phyloP scores from a whole-genome alignment of 495 filamentous ascomycete species.

The Cryomyces antarcticus region DNA sequence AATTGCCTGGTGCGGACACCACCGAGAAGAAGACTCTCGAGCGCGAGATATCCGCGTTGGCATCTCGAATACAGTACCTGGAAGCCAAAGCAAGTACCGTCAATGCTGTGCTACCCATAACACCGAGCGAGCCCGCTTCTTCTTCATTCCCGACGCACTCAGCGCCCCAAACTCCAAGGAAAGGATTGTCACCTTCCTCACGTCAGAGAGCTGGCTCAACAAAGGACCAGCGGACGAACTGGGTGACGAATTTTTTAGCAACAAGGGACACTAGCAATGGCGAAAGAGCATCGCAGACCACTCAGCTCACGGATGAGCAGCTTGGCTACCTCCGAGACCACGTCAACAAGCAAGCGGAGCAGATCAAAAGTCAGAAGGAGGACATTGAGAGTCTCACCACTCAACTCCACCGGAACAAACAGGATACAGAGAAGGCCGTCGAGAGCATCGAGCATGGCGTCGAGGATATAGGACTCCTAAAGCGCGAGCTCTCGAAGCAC shows the following conservation, averaged over 20 bases:
- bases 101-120: conserved; percentile 20
- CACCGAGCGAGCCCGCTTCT: conserved; percentile 15
- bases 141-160: conserved; percentile 1
- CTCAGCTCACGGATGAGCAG: conserved; percentile 23
- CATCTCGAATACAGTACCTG: conserved; percentile 24
- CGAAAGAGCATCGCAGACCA: conserved; percentile 9
- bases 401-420: conserved; percentile 24
- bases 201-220: neutral
- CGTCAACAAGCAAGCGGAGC: conserved; percentile 28
- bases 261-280: conserved; percentile 11
- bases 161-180: conserved; percentile 13
- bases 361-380: conserved; percentile 39
- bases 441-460: conserved; percentile 9
- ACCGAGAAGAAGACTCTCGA: conserved; percentile 25
- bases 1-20: conserved; percentile 26
- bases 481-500: conserved; percentile 85
- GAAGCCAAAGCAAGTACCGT: conserved; percentile 23
- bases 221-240: conserved; percentile 12
- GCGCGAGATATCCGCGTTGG: conserved; percentile 24
- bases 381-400: conserved; percentile 24
- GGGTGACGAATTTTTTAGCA: conserved; percentile 21
- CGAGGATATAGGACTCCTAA: conserved; percentile 47
- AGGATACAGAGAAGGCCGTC: conserved; percentile 33
- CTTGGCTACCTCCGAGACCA: conserved; percentile 26
- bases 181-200: neutral